These are phyloP conservation scores for Pythium oligandrum DNA, from an alignment of 352 stramenopile genomes.

Conservation along the genomic window DNA sequence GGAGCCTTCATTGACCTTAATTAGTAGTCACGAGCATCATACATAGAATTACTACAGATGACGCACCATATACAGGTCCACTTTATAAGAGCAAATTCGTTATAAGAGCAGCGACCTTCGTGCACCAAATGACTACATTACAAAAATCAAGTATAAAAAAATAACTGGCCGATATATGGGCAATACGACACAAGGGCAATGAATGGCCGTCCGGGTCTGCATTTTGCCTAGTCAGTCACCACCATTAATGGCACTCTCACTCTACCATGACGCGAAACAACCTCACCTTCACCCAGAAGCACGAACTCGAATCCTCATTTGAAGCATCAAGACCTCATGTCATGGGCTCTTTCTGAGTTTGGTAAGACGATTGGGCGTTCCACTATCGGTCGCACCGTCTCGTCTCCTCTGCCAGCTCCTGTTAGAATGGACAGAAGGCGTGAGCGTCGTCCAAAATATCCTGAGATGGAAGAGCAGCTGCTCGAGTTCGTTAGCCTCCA, in stretches of 20 bases:
- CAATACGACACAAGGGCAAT: neutral
- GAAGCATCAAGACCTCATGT: conserved; percentile 5
- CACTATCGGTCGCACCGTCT: conserved; percentile 5
- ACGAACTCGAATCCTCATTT: conserved; percentile 5
- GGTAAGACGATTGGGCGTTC: conserved; percentile 7
- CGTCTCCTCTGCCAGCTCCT: neutral
- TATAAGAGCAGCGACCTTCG: neutral
- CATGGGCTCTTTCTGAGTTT: conserved; percentile 8
- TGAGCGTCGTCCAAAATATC: neutral
- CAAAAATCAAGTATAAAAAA: neutral
- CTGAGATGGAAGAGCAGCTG: conserved; percentile 7
- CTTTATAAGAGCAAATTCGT: conserved; percentile 2
- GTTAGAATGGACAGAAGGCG: conserved; percentile 8
- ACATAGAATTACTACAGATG: neutral
- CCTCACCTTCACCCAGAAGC: conserved; percentile 9
- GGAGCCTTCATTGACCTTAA: conserved; percentile 15
- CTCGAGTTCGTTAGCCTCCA: conserved; percentile 6
- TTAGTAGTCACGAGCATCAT: no score
- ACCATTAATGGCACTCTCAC: neutral
- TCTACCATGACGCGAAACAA: conserved; percentile 3
- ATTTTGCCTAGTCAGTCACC: neutral
- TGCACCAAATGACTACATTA: neutral
- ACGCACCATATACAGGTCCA: neutral
- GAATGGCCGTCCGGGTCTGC: neutral
- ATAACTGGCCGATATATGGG: neutral